Conservation (phyloP, 345 rosid species). For the Salix koriyanagi region DNA sequence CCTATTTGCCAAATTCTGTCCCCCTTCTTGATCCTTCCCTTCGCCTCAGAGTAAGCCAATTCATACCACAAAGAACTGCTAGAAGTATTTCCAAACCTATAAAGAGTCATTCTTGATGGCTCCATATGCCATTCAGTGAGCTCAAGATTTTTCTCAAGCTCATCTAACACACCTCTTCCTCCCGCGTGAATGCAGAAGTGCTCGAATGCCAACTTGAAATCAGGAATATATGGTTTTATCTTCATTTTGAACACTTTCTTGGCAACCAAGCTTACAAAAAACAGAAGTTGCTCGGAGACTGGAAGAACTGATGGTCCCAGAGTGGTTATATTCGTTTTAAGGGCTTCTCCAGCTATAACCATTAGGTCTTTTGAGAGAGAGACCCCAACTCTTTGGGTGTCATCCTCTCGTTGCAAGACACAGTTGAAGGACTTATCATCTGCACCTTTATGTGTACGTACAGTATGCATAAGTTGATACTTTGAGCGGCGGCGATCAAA, state of each 20-base stretch:
- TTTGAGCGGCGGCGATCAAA: constrained; percentile 22
- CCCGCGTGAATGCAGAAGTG: constrained; percentile 88
- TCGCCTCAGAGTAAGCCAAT: constrained; percentile 74
- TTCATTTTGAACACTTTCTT: constrained; percentile 61
- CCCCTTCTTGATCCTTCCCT: constrained; percentile 79
- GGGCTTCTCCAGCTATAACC: constrained; percentile 94
- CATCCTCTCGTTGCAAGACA: constrained; percentile 17
- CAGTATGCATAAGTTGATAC: constrained; percentile 18
- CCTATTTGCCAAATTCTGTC: constrained; percentile 91
- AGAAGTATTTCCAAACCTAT: constrained; percentile 84
- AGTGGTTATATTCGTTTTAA: constrained; percentile 79
- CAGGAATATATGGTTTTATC: constrained; percentile 71
- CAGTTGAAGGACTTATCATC: constrained; percentile 17
- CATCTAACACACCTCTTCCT: constrained; percentile 82
- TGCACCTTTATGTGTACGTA: constrained; percentile 20
- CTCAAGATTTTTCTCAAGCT: constrained; percentile 75
- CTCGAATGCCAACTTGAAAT: constrained; percentile 81
- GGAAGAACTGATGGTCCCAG: constrained; percentile 83
- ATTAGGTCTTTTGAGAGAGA: constrained; percentile 83
- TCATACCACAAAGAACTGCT: constrained; percentile 93
- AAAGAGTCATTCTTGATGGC: constrained; percentile 85
- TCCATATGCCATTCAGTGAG: constrained; percentile 83
- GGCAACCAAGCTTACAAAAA: constrained; percentile 55
- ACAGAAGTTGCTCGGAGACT: constrained; percentile 80
- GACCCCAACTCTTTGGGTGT: constrained; percentile 51